Evolutionary conservation across 257 asterid species (phyloP).

Genomic region (Solanum virginianum): DNA sequence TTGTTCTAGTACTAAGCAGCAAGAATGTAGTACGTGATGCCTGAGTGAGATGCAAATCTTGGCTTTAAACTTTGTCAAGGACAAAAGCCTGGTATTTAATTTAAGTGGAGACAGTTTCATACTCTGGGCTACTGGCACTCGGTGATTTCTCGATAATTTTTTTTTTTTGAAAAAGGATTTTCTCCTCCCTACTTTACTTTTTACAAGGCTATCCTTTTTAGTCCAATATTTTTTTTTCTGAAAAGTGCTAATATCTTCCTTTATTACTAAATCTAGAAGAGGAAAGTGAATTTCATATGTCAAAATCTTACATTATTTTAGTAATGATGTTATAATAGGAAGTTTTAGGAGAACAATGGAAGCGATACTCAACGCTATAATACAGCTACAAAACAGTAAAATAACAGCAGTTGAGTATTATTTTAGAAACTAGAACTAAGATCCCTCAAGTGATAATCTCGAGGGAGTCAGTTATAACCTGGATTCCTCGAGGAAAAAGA

Average conservation of each 20-base stretch:
- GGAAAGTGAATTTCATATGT: not conserved
- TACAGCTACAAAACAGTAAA: not conserved
- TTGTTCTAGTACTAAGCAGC: not conserved
- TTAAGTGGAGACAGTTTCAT: not conserved
- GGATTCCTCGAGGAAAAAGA: not conserved
- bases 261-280: not conserved
- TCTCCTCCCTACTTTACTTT: not conserved
- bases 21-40: not conserved
- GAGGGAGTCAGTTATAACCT: not conserved
- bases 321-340: not conserved
- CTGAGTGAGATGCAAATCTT: not conserved
- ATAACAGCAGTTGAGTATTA: not conserved
- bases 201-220: not conserved
- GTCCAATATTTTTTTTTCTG: not conserved
- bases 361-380: not conserved
- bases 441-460: not conserved
- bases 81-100: not conserved
- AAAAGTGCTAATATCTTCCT: not conserved
- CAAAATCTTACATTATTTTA: not conserved
- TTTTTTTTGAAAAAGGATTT: not conserved
- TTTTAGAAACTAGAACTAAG: not conserved
- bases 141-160: not conserved
- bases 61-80: not conserved
- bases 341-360: not conserved
- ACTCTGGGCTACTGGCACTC: not conserved